Conservation (phyloP, 305 asterid genomes). For the Fraxinus baroniana region DNA sequence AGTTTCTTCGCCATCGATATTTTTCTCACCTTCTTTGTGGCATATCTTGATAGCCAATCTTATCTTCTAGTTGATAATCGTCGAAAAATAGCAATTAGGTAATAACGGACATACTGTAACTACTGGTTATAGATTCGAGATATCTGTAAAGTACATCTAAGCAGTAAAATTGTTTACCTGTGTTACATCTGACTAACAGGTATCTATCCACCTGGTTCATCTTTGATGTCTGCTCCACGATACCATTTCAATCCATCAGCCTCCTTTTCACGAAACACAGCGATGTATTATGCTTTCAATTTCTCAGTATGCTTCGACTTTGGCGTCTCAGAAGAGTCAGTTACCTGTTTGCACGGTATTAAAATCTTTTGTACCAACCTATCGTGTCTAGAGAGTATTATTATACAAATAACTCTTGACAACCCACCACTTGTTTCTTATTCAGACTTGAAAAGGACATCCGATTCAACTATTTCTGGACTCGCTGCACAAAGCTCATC, state of each 20-base stretch:
- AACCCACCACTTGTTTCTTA: conserved; percentile 7
- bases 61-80: conserved; percentile 72
- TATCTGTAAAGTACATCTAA: neutral
- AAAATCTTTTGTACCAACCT: neutral
- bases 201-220: conserved; percentile 79
- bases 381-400: neutral
- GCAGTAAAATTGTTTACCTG: neutral
- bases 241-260: conserved; percentile 73
- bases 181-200: conserved; percentile 39
- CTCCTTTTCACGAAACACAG: conserved; percentile 64
- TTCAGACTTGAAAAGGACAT: conserved; percentile 89
- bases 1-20: conserved; percentile 79
- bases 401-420: neutral
- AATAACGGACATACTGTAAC: conserved; percentile 3
- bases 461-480: conserved; percentile 92
- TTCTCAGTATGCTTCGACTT: conserved; percentile 85
- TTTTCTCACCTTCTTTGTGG: conserved; percentile 84
- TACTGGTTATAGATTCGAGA: neutral
- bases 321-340: conserved; percentile 98
- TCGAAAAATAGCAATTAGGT: conserved; percentile 68
- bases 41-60: conserved; percentile 66
- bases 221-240: conserved; percentile 84
- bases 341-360: conserved; percentile 77
- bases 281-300: conserved; percentile 65
- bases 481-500: conserved; percentile 78